phyloP scores from a whole-genome alignment of 306 rosid species.

The Citrullus mucosospermus region DNA sequence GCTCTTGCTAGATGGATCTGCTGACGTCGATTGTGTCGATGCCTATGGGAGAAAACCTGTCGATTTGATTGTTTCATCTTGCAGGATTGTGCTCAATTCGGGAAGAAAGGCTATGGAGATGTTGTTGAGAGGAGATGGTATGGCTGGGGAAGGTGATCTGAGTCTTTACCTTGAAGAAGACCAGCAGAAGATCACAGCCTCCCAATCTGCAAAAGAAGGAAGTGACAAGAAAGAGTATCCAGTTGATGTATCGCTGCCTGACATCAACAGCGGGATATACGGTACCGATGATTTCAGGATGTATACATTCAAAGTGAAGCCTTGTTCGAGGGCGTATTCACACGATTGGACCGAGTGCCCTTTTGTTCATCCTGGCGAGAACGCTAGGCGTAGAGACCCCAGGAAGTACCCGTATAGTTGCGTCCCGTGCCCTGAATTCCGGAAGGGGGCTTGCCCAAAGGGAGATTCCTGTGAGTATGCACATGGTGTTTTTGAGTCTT shows the following conservation, averaged over 20 bases:
- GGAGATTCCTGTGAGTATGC: conserved; percentile 92
- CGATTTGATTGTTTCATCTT: conserved; percentile 49
- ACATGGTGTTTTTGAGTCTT: conserved; percentile 95
- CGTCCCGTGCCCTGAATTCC: conserved; percentile 95
- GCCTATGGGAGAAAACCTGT: conserved; percentile 51
- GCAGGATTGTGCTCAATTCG: conserved; percentile 24
- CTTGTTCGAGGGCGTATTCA: conserved; percentile 96
- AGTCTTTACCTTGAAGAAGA: conserved; percentile 29
- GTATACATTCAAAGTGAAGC: conserved; percentile 97
- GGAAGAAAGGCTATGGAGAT: conserved; percentile 62
- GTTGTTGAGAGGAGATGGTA: conserved; percentile 43
- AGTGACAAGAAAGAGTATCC: conserved; percentile 88
- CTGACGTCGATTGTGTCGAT: conserved; percentile 41
- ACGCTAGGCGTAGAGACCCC: conserved; percentile 98
- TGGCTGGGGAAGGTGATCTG: conserved; percentile 23
- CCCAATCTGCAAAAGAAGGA: conserved; percentile 34
- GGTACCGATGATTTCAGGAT: conserved; percentile 89
- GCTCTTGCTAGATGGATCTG: conserved; percentile 71
- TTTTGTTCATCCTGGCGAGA: conserved; percentile 97
- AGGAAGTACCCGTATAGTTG: conserved; percentile 92
- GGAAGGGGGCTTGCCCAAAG: conserved; percentile 83
- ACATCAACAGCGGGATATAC: conserved; percentile 79
- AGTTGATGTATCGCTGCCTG: conserved; percentile 75
- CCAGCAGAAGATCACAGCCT: conserved; percentile 17
- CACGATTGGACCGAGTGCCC: conserved; percentile 99